These are phyloP conservation scores for Rubia tinctorum DNA, from an alignment of 305 asterid genomes.

Conservation along the genomic window DNA sequence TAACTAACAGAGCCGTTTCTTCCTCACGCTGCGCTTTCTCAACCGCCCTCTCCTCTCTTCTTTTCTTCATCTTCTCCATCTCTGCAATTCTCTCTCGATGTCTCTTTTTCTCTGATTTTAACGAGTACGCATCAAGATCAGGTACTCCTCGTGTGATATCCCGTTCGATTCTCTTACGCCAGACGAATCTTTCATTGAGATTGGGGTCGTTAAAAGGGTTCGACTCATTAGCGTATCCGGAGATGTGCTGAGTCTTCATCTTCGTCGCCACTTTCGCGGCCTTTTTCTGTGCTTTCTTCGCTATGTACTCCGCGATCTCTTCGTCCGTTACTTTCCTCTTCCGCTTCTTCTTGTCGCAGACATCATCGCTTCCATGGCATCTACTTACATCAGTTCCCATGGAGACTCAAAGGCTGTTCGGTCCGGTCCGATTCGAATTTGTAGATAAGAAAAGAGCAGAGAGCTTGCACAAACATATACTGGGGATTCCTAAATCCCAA, in stretches of 20 bases:
- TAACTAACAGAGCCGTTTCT: constrained; percentile 85
- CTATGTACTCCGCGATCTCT: constrained; percentile 54
- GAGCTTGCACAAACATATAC: too few species aligned
- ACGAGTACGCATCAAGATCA: constrained; percentile 59
- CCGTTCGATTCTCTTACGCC: too few species aligned
- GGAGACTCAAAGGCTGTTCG: too few species aligned
- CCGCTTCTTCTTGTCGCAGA: constrained; percentile 24
- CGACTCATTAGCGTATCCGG: constrained; percentile 78
- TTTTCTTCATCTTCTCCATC: constrained; percentile 80
- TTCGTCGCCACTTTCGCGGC: constrained; percentile 69
- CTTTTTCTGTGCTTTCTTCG: constrained; percentile 77
- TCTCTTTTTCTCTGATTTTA: constrained; percentile 72
- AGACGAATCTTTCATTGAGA: constrained; percentile 65
- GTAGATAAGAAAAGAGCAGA: too few species aligned
- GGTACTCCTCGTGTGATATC: too few species aligned
- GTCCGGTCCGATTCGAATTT: too few species aligned
- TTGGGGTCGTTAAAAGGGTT: constrained; percentile 90
- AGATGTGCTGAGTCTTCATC: constrained; percentile 50
- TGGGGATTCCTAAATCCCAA: too few species aligned
- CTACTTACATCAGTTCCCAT: constrained; percentile 2
- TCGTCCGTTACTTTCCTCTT: constrained; percentile 53
- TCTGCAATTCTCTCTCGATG: constrained; percentile 83
- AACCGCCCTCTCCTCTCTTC: constrained; percentile 82
- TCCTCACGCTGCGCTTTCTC: constrained; percentile 92
- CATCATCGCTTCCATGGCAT: constrained; percentile 20